Evolutionary conservation across 2,329 filamentous ascomycete species (phyloP).

Genomic region (Xylariaceae sp.): DNA sequence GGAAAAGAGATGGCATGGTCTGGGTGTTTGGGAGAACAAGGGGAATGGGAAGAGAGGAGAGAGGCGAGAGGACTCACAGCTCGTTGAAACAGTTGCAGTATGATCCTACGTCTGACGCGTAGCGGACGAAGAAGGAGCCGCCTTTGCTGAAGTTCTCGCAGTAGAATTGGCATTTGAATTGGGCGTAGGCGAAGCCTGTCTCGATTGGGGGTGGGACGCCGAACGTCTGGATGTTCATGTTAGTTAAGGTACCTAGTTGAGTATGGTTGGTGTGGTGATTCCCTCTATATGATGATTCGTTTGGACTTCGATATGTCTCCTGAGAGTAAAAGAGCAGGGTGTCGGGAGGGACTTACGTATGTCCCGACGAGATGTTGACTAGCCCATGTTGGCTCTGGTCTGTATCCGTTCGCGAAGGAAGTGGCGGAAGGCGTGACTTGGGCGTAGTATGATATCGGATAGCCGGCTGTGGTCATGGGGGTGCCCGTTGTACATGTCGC

Average conservation of each 20-base stretch:
- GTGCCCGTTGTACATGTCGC: slow-evolving; percentile 24
- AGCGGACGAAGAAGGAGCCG: slow-evolving; percentile 29
- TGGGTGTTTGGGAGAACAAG: not conserved
- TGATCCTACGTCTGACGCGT: slow-evolving; percentile 14
- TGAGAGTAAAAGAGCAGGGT: not conserved
- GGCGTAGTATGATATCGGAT: slow-evolving; percentile 28
- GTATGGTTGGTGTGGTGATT: not conserved
- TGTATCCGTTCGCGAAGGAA: slow-evolving; percentile 18
- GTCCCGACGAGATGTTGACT: slow-evolving; percentile 23
- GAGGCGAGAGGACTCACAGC: slow-evolving; percentile 19
- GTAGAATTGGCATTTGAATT: slow-evolving; percentile 34
- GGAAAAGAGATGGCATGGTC: not conserved
- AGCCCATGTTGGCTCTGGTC: slow-evolving; percentile 26
- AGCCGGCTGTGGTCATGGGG: slow-evolving; percentile 27
- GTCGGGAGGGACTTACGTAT: slow-evolving; percentile 20
- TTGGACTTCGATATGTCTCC: not conserved
- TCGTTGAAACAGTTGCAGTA: slow-evolving; percentile 27
- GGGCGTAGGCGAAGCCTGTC: slow-evolving; percentile 30
- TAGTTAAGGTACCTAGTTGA: not conserved
- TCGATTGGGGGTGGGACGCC: slow-evolving; percentile 25
- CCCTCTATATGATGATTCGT: not conserved
- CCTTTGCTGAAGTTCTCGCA: slow-evolving; percentile 22
- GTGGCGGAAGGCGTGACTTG: slow-evolving; percentile 19
- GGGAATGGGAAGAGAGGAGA: not conserved
- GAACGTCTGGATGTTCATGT: slow-evolving; percentile 21